phyloP scores from a whole-genome alignment of 495 filamentous ascomycete genomes.

The Glonium stellatum region DNA sequence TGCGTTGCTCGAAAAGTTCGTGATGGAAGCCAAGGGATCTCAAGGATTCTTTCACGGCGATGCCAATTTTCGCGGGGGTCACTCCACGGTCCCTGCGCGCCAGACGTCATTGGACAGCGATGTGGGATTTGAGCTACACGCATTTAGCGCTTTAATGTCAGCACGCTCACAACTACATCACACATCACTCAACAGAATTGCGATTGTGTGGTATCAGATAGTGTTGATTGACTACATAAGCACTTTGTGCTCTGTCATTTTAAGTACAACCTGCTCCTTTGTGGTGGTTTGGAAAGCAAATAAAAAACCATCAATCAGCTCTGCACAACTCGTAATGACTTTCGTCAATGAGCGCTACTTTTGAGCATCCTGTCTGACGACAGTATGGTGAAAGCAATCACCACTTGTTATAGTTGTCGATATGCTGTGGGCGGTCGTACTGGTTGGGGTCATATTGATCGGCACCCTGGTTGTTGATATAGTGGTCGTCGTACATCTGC shows the following conservation, averaged over 20 bases:
- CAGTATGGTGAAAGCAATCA: not conserved
- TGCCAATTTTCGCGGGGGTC: not conserved
- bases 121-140: not conserved
- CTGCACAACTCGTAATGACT: not conserved
- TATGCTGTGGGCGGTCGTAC: conserved; percentile 35
- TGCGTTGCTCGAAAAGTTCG: not conserved
- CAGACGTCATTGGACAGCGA: not conserved
- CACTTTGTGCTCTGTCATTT: not conserved
- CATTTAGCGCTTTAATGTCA: not conserved
- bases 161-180: not conserved
- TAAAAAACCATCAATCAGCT: not conserved
- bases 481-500: conserved; percentile 46
- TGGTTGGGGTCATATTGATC: conserved; percentile 42
- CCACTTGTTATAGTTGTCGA: conserved; percentile 27
- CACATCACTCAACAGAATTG: not conserved
- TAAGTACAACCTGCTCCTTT: not conserved
- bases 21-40: not conserved
- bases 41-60: not conserved
- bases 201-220: not conserved
- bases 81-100: not conserved
- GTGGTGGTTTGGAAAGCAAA: not conserved
- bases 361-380: not conserved
- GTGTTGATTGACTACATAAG: not conserved
- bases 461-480: conserved; percentile 42
- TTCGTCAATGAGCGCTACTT: not conserved